Evolutionary conservation across 2,329 filamentous ascomycete genomes (phyloP).

Genomic region (Aaosphaeria pasadenensis): DNA sequence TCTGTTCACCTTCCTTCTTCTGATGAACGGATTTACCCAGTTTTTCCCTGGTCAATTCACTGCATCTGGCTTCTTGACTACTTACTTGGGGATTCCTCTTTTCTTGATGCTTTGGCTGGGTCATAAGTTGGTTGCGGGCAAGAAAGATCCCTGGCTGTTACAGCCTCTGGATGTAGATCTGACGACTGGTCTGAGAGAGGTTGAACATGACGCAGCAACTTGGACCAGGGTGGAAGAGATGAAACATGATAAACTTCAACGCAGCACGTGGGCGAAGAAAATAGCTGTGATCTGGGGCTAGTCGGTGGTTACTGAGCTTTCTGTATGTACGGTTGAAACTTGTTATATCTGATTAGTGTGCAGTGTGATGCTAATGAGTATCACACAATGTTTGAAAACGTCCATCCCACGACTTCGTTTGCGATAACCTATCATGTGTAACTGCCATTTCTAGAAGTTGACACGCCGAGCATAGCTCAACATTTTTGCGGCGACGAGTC

Average conservation of each 20-base stretch:
- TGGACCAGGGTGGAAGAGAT: constrained; percentile 4
- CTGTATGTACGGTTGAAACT: too few species aligned
- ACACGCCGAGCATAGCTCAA: too few species aligned
- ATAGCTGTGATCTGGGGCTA: constrained; percentile 1
- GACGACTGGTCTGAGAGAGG: constrained; percentile 29
- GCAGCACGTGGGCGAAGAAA: constrained; percentile 2
- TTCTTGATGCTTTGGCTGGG: constrained; percentile 17
- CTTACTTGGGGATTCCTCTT: constrained; percentile 49
- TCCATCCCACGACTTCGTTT: too few species aligned
- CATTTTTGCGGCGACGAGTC: too few species aligned
- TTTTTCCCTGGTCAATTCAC: constrained; percentile 62
- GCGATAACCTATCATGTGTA: too few species aligned
- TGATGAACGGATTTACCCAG: constrained; percentile 71
- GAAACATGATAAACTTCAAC: not conserved
- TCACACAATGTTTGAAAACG: too few species aligned
- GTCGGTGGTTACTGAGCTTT: not conserved
- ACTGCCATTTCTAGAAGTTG: too few species aligned
- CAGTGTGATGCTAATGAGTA: too few species aligned
- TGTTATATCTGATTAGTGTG: too few species aligned
- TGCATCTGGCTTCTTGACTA: constrained; percentile 60
- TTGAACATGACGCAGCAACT: constrained; percentile 3
- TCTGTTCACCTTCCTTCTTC: constrained; percentile 57
- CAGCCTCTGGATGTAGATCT: constrained; percentile 49
- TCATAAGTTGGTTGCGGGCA: constrained; percentile 11
- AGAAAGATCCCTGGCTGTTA: constrained; percentile 50